These are phyloP conservation scores for Miamiensis avidus DNA, from an alignment of 169 alveolate species.

Conservation along the genomic window DNA sequence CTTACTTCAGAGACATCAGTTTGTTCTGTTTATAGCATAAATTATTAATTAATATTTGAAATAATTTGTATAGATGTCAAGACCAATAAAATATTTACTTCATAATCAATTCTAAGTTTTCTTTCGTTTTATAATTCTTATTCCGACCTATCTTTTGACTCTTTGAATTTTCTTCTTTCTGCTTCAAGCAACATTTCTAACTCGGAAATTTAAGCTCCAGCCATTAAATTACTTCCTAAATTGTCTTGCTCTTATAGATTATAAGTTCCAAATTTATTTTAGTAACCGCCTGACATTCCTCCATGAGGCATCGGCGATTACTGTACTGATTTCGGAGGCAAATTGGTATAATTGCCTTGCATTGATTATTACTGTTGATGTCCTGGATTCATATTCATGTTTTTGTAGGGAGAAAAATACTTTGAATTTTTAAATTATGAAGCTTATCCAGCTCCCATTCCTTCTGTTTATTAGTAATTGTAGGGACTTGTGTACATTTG, in stretches of 20 bases:
- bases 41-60: neutral
- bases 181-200: conserved; percentile 25
- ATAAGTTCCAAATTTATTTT: no score
- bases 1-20: neutral
- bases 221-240: neutral
- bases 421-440: no score
- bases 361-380: neutral
- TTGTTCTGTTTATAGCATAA: neutral
- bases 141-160: conserved; percentile 13
- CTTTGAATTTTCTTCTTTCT: conserved; percentile 28
- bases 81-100: neutral
- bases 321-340: neutral
- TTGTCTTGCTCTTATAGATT: neutral
- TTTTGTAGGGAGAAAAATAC: neutral
- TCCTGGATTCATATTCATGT: neutral
- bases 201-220: conserved; percentile 21
- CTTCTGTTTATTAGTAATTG: neutral
- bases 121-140: conserved; percentile 18
- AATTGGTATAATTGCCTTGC: neutral
- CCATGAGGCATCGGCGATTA: neutral
- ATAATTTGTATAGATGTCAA: neutral
- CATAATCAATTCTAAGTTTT: conserved; percentile 23
- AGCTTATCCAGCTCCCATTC: no score
- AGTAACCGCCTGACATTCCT: neutral
- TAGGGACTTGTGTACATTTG: neutral